Evolutionary conservation across 768 basidiomycete genomes (phyloP), one percentile per base, ranked within the genome.

Genomic region (Pisolithus sp.): DNA sequence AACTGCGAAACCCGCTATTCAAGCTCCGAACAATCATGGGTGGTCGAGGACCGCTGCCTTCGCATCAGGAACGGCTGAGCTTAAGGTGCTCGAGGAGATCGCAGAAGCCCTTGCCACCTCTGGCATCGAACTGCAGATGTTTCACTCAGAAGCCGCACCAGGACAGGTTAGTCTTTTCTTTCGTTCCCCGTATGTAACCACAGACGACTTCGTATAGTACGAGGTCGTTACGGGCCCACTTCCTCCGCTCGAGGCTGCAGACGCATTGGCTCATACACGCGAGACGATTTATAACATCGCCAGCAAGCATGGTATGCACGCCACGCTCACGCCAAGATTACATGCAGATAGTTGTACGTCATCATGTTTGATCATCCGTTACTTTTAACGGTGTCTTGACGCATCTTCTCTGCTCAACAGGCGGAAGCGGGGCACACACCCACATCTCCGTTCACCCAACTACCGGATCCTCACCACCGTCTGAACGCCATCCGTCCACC

Each of bases 201-300:
- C 21, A 13, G 6, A 46, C 26, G 7, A 34, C 15, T 39, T 28
- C n/a, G 13, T 21, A n/a, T 57, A 79, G 67, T 86, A 79, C 53
- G 83, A 86, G 64, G 63, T 86, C 30, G 74, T 83, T 10, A 81
- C 81, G 3, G 82, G 78, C 0, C 84, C 84, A 6, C 64, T 84
- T n/a, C 59, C 73, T 9, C 83, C 83, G 4, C 60, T 84, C 8
- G 71, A 82, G 52, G 80, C 82, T 0, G 79, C 75, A 2, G 83
- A 86, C 59, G 78, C 81, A 1, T 68, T 84, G 39, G 65, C 83
- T 9, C 72, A 74, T 57, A 83, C 81, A 1, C 73, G 80, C 12
- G 82, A 85, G 62, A 80, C 75, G 5, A 83, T 86, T 40, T 69
- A 63, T 55, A 79, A 84, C 55, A 65, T 81, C 30, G 79, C 83